A percentile compares a stretch with the other conserved stretches of the same genome.
These are phyloP conservation scores for Butyriboletus regius DNA, from an alignment of 1,284 basidiomycete species.

Conservation along the genomic window DNA sequence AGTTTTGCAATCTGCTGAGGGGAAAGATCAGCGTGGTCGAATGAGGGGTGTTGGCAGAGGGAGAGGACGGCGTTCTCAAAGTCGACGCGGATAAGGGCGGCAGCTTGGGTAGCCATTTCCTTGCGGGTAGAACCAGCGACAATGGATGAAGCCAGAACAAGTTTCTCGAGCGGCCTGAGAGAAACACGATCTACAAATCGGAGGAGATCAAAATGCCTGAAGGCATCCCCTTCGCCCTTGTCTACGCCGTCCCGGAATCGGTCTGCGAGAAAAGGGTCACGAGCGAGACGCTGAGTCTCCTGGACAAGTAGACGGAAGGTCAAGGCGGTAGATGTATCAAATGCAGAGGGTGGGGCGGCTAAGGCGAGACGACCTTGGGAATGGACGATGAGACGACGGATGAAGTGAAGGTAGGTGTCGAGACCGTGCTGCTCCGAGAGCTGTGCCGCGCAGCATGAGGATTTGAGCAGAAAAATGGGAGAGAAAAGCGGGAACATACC, in stretches of 20 bases:
- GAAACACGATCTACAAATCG: constrained; percentile 72
- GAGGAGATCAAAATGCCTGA: constrained; percentile 70
- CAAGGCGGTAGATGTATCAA: constrained; percentile 64
- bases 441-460: constrained; percentile 40
- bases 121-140: constrained; percentile 61
- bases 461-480: constrained; percentile 11
- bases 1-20: constrained; percentile 70
- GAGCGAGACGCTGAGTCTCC: constrained; percentile 76
- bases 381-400: constrained; percentile 83
- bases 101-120: constrained; percentile 64
- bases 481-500: constrained; percentile 38
- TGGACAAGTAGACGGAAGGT: constrained; percentile 79
- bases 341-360: constrained; percentile 49
- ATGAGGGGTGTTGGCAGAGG: constrained; percentile 66
- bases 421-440: constrained; percentile 89
- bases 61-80: constrained; percentile 70
- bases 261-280: constrained; percentile 79
- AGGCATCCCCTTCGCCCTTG: constrained; percentile 72
- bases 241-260: constrained; percentile 80
- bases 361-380: constrained; percentile 64
- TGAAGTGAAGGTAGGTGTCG: constrained; percentile 92
- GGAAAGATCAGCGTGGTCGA: constrained; percentile 72
- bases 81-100: constrained; percentile 59
- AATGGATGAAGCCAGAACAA: constrained; percentile 70
- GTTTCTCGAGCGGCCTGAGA: constrained; percentile 68